These are phyloP conservation scores for Senecio squalidus DNA, from an alignment of 140 eudicot genomes.

Conservation along the genomic window DNA sequence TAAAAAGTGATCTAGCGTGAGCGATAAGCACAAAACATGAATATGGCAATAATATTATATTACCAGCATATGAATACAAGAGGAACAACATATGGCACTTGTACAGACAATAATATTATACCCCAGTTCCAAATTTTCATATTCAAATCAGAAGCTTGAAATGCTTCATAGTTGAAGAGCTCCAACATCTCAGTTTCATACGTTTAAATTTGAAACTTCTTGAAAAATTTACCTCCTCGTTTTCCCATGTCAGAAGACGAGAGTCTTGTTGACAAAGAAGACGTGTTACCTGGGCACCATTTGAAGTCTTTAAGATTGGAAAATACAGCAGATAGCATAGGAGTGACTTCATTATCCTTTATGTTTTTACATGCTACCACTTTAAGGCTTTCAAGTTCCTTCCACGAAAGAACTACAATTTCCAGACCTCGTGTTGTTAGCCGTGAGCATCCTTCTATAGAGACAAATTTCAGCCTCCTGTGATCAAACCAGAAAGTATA, in stretches of 20 bases:
- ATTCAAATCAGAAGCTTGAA: constrained; percentile 7
- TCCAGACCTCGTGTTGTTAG: constrained; percentile 68
- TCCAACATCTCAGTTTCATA: constrained; percentile 13
- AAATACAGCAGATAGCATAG: constrained; percentile 44
- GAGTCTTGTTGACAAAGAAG: constrained; percentile 46
- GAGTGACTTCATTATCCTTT: constrained; percentile 52
- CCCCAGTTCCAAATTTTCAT: constrained; percentile 10
- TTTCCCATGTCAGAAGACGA: constrained; percentile 66
- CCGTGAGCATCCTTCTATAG: constrained; percentile 81
- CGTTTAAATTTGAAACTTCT: constrained; percentile 36
- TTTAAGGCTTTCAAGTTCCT: constrained; percentile 61
- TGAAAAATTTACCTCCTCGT: constrained; percentile 65
- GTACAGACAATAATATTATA: not conserved
- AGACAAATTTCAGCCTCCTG: constrained; percentile 49
- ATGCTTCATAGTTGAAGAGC: not conserved
- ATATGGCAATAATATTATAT: not conserved
- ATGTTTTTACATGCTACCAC: constrained; percentile 71
- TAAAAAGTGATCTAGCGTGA: not conserved
- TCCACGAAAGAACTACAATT: constrained; percentile 49
- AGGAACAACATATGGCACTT: not conserved
- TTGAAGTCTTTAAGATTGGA: constrained; percentile 64
- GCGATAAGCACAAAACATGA: not conserved
- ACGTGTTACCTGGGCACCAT: constrained; percentile 74
- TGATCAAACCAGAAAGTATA: constrained; percentile 7
- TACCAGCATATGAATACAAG: constrained; percentile 11